phyloP scores from a whole-genome alignment of 495 filamentous ascomycete species.

The Trypethelium eluteriae region DNA sequence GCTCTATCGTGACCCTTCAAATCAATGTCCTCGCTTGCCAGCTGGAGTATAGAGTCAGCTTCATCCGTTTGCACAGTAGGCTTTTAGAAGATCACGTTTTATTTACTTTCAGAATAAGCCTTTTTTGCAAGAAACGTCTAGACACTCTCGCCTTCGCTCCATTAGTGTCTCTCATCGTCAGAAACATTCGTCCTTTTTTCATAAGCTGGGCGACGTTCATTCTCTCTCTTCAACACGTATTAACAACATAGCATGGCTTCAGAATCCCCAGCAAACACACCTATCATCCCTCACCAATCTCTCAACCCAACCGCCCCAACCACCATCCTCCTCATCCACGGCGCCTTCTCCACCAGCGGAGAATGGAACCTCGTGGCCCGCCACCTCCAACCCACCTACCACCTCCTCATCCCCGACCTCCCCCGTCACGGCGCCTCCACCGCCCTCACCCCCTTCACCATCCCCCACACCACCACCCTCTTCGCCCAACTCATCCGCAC shows the following conservation, averaged over 20 bases:
- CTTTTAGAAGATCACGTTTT: too few relatives aligned
- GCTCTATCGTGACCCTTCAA: too few relatives aligned
- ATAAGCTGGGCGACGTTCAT: too few relatives aligned
- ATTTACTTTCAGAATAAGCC: too few relatives aligned
- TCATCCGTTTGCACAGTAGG: too few relatives aligned
- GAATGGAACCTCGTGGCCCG: constrained; percentile 18
- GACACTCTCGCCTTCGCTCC: too few relatives aligned
- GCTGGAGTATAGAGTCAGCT: too few relatives aligned
- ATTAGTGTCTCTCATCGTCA: too few relatives aligned
- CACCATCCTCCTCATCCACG: constrained; percentile 22
- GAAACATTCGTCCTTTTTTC: too few relatives aligned
- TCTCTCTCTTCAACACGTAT: too few relatives aligned
- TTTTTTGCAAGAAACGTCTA: too few relatives aligned
- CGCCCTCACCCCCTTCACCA: constrained; percentile 20
- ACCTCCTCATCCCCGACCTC: constrained; percentile 23
- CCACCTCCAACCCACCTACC: constrained; percentile 16
- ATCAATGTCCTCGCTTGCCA: too few relatives aligned
- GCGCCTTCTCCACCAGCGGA: constrained; percentile 12
- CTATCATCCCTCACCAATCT: neutral
- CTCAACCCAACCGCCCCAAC: constrained; percentile 1
- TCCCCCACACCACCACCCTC: constrained; percentile 10
- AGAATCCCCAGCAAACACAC: neutral
- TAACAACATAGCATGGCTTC: neutral
- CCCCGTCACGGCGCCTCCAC: constrained; percentile 17
- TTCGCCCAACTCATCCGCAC: constrained; percentile 20